A percentile compares a stretch with the other conserved stretches of the same genome.
phyloP scores from a whole-genome alignment of 78 protist genomes.

The Planoprotostelium fungivorum region DNA sequence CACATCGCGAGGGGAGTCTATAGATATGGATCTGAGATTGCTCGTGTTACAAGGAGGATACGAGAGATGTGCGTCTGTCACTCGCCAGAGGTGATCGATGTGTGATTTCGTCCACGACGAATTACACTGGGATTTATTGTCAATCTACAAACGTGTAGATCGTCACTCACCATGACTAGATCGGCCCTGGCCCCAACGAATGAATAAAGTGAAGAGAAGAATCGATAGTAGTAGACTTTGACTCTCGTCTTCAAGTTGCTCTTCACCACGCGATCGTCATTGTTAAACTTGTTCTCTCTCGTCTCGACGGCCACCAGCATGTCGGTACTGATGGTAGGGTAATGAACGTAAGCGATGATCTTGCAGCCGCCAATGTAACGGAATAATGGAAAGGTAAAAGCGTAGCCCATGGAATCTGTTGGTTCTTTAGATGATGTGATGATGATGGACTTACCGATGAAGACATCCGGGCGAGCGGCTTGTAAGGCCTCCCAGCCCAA shows the following conservation, averaged over 20 bases:
- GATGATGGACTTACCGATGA: neutral
- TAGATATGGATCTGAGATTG: neutral
- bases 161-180: conserved; percentile 37
- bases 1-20: neutral
- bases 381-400: conserved; percentile 77
- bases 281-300: conserved; percentile 12
- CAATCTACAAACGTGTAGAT: neutral
- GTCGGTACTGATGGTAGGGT: conserved; percentile 86
- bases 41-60: conserved; percentile 77
- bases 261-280: conserved; percentile 13
- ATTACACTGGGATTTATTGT: conserved; percentile 35
- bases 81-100: conserved; percentile 50
- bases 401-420: conserved; percentile 83
- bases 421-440: neutral
- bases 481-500: conserved; percentile 55
- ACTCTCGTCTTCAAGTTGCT: conserved; percentile 9
- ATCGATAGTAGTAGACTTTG: conserved; percentile 70
- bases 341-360: conserved; percentile 83
- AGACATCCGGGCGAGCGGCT: conserved; percentile 33
- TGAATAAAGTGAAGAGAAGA: conserved; percentile 68
- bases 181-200: conserved; percentile 49
- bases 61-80: conserved; percentile 4
- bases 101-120: conserved; percentile 89
- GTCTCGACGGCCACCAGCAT: conserved; percentile 33
- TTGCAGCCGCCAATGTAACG: conserved; percentile 41